Percentiles rank a stretch among this genome's conserved stretches.
phyloP scores from a whole-genome alignment of 2,329 filamentous ascomycete genomes.

The Claviceps fusiformis region DNA sequence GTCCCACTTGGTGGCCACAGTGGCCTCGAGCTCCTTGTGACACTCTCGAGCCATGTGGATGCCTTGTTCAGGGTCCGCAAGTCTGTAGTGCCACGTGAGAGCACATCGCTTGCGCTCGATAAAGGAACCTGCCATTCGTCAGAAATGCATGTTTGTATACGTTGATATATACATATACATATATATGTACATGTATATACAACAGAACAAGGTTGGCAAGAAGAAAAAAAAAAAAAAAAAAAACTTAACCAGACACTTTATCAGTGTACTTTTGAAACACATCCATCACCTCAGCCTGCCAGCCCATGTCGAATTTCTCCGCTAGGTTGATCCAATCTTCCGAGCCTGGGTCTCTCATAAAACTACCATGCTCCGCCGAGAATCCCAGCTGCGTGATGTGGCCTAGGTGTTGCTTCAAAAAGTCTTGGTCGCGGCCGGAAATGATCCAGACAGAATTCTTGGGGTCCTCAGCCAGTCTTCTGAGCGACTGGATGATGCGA shows the following conservation, averaged over 20 bases:
- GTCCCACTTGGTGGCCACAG: slow-evolving; percentile 66
- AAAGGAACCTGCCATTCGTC: slow-evolving; percentile 51
- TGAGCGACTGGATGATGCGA: slow-evolving; percentile 66
- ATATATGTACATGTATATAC: neutral
- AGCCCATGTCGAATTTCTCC: slow-evolving; percentile 76
- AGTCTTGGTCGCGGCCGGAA: slow-evolving; percentile 83
- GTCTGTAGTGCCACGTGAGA: slow-evolving; percentile 92
- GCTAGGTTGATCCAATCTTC: slow-evolving; percentile 81
- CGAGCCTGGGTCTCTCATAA: slow-evolving; percentile 68
- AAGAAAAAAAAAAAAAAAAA: no score
- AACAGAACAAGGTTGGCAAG: no score
- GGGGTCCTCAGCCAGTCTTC: slow-evolving; percentile 64
- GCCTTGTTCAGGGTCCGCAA: slow-evolving; percentile 76
- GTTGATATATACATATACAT: neutral
- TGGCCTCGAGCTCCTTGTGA: slow-evolving; percentile 65
- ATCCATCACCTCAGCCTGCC: slow-evolving; percentile 74
- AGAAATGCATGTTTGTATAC: no score
- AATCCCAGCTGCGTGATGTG: slow-evolving; percentile 82
- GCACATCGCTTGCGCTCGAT: slow-evolving; percentile 92
- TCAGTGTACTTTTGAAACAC: slow-evolving; percentile 85
- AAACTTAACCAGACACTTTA: slow-evolving; percentile 50
- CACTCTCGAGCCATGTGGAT: slow-evolving; percentile 68
- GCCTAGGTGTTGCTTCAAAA: slow-evolving; percentile 83
- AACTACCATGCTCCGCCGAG: slow-evolving; percentile 92
- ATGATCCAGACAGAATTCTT: slow-evolving; percentile 96